Evolutionary conservation across 108 stramenopile species (phyloP).

Genomic region (Cyclotella distinguenda): DNA sequence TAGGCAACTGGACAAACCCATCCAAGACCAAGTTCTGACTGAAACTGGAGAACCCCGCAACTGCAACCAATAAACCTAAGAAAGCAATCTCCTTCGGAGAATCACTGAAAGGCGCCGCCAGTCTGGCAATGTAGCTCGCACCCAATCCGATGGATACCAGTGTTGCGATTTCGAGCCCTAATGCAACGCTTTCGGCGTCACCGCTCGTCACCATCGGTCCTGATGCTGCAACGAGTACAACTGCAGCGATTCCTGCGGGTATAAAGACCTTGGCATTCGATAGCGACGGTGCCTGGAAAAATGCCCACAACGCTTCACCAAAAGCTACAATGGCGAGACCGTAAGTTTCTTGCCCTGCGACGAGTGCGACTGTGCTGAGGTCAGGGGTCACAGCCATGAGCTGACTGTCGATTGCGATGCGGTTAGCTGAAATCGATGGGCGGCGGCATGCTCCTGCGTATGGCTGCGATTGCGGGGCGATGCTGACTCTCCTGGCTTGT

Average conservation of each 20-base stretch:
- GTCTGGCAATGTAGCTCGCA: slow-evolving; percentile 62
- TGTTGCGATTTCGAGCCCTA: slow-evolving; percentile 79
- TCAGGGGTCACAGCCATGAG: slow-evolving; percentile 29
- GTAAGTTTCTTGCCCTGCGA: slow-evolving; percentile 85
- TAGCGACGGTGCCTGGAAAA: slow-evolving; percentile 65
- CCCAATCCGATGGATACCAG: slow-evolving; percentile 66
- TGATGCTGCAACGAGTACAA: slow-evolving; percentile 56
- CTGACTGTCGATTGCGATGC: neutral
- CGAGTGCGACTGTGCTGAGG: slow-evolving; percentile 65
- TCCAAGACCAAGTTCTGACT: slow-evolving; percentile 83
- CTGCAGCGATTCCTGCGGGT: slow-evolving; percentile 68
- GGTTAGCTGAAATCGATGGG: neutral
- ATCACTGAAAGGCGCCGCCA: slow-evolving; percentile 67
- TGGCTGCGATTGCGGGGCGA: neutral
- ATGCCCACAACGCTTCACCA: slow-evolving; percentile 84
- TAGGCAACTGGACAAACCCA: slow-evolving; percentile 65
- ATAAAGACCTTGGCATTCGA: slow-evolving; percentile 75
- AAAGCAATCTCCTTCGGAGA: slow-evolving; percentile 86
- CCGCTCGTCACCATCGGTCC: slow-evolving; percentile 86
- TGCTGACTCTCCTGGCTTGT: neutral
- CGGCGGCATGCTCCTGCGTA: neutral
- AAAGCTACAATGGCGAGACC: slow-evolving; percentile 78
- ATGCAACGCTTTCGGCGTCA: slow-evolving; percentile 54
- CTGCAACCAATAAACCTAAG: slow-evolving; percentile 70
- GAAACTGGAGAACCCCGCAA: slow-evolving; percentile 86